Base-by-base conservation (phyloP, 2,329 filamentous ascomycete species). In the Penicillium glabrum region DNA sequence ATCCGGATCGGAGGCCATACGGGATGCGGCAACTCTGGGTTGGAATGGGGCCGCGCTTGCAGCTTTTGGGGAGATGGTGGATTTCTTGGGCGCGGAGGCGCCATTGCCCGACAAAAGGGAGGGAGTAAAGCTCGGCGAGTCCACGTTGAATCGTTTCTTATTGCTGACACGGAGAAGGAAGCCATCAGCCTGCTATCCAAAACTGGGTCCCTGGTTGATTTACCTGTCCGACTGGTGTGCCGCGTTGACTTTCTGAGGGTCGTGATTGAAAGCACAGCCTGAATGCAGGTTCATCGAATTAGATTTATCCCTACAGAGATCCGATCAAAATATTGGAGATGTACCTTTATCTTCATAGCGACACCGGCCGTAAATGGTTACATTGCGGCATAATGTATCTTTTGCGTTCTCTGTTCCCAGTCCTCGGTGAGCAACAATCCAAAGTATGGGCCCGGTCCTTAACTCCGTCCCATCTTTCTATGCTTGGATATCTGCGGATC, bases 111-210 rank as follows among this genome's bases (percentile, higher is more conserved):
- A 69, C 16, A 75, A 57, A 27, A 73, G 52, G 14, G 84, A 78
- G 37, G 93, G 93, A 0, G 91, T 97, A 73, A 99, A 99, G 47
- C 93, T 91, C 13, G 95, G 93, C 9, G 95, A 98, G 69, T 98
- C 95, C 69, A 96, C 95, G 74, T 96, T 99, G 64, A 99, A 82
- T 27, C 89, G 82, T 75, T 92, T 95, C 75, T 91, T 76, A 62
- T 63, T 73, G 56, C 62, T 66, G 27, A 41, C 16, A 29, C 46
- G 26, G 13, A 39, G 23, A 35, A 33, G n/a, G 23, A 14, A 13
- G 31, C 19, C 26, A 24, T 52, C 39, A 51, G 39, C 23, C 26
- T 43, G n/a, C 24, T 31, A n/a, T 31, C 26, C n/a, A 7, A 46
- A 29, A 5, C 10, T 13, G 35, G 3, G 11, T 19, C 24, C 10